Evolutionary conservation across 208 protist genomes (phyloP).

Genomic region (Entamoeba histolytica): DNA sequence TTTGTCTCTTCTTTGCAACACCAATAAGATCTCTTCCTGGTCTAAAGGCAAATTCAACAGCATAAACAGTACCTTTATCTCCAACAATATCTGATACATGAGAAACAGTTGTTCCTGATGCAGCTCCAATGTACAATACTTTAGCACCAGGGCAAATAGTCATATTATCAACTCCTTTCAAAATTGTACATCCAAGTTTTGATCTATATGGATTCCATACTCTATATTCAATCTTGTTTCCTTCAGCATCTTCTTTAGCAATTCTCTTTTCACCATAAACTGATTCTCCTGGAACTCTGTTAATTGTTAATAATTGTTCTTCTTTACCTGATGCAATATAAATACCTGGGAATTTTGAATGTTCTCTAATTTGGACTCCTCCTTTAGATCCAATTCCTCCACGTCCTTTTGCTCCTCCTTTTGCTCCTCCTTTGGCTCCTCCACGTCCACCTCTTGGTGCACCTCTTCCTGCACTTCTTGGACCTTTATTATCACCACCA

Average conservation of each 20-base stretch:
- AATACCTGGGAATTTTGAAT: slow-evolving; percentile 54
- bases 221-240: slow-evolving; percentile 93
- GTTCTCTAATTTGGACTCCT: slow-evolving; percentile 18
- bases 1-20: slow-evolving; percentile 92
- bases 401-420: neutral
- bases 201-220: slow-evolving; percentile 99
- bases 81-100: slow-evolving; percentile 98
- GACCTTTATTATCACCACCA: neutral
- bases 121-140: slow-evolving; percentile 95
- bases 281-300: slow-evolving; percentile 84
- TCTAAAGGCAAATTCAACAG: slow-evolving; percentile 95
- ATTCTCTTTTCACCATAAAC: slow-evolving; percentile 99
- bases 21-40: slow-evolving; percentile 95
- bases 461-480: neutral
- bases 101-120: slow-evolving; percentile 97
- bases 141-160: slow-evolving; percentile 89
- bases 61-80: slow-evolving; percentile 90
- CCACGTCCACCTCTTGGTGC: neutral
- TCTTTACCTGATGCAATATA: slow-evolving; percentile 84
- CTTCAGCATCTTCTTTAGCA: slow-evolving; percentile 43
- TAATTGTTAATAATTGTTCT: slow-evolving; percentile 83
- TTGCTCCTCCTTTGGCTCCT: neutral
- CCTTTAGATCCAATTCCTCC: neutral
- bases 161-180: slow-evolving; percentile 87
- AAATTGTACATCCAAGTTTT: slow-evolving; percentile 91